phyloP scores from a whole-genome alignment of 768 basidiomycete genomes.

The Kwoniella sp. region DNA sequence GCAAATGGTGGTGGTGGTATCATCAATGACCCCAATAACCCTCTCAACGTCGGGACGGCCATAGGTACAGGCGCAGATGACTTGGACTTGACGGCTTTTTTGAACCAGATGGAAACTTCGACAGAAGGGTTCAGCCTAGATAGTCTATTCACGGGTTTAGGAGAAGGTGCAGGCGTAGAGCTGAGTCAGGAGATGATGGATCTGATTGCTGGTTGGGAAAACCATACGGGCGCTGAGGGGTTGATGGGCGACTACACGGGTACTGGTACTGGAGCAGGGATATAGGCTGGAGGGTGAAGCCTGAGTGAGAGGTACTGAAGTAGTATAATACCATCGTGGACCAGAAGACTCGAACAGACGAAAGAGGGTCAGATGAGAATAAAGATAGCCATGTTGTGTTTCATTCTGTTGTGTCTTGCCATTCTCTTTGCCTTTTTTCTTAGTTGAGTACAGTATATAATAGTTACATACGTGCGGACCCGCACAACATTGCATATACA shows the following conservation, averaged over 20 bases:
- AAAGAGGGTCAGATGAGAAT: no score
- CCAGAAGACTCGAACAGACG: no score
- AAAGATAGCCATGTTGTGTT: no score
- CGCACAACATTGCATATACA: no score
- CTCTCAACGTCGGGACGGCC: neutral
- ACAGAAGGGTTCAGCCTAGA: constrained; percentile 16
- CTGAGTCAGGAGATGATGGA: constrained; percentile 40
- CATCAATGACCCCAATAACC: neutral
- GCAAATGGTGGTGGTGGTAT: neutral
- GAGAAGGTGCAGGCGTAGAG: constrained; percentile 20
- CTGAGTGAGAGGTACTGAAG: no score
- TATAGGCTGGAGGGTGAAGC: no score
- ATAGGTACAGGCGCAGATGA: constrained; percentile 18
- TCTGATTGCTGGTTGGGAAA: constrained; percentile 30
- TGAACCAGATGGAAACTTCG: constrained; percentile 23
- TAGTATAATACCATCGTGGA: no score
- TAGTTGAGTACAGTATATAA: no score
- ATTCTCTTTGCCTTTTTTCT: no score
- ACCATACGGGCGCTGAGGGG: neutral
- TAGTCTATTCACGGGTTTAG: constrained; percentile 25
- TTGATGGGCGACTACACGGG: neutral
- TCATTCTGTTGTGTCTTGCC: no score
- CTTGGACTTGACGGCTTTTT: constrained; percentile 35
- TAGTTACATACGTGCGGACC: no score
- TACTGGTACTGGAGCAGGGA: neutral